Percentiles rank a stretch among this genome's conserved stretches.
Evolutionary conservation across 306 rosid genomes (phyloP).

Genomic region (Acacia melanoxylon): DNA sequence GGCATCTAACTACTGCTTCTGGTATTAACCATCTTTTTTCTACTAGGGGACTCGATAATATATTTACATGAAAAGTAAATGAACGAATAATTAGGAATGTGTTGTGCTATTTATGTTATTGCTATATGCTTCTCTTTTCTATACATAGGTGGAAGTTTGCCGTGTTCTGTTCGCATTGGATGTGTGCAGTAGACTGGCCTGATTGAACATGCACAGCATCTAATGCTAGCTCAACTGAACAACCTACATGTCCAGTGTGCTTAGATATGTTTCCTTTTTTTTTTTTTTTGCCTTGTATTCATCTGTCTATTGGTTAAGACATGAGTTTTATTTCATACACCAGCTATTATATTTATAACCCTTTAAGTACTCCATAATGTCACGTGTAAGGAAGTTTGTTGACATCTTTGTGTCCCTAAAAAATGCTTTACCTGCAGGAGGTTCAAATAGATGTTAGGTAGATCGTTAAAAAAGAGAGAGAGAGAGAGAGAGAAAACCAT

Average conservation of each 20-base stretch:
- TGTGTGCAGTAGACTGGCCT: conserved; percentile 83
- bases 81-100: background rate
- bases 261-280: conserved; percentile 39
- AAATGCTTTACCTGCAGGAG: conserved; percentile 47
- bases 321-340: background rate
- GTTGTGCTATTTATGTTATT: background rate
- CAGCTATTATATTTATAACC: background rate
- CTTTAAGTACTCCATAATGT: background rate
- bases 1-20: too few species aligned
- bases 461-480: too few species aligned
- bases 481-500: too few species aligned
- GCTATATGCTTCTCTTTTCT: conserved; percentile 1
- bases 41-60: background rate
- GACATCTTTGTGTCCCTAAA: background rate
- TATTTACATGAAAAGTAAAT: background rate
- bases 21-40: too few species aligned
- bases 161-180: conserved; percentile 74
- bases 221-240: conserved; percentile 70
- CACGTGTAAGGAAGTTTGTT: background rate
- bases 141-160: conserved; percentile 70
- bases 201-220: conserved; percentile 84
- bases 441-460: too few species aligned
- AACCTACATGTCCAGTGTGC: conserved; percentile 91
- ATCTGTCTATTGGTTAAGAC: background rate
- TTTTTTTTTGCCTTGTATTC: background rate